These are phyloP conservation scores for Lyophyllum semitale DNA, from an alignment of 768 basidiomycete genomes.

Conservation along the genomic window DNA sequence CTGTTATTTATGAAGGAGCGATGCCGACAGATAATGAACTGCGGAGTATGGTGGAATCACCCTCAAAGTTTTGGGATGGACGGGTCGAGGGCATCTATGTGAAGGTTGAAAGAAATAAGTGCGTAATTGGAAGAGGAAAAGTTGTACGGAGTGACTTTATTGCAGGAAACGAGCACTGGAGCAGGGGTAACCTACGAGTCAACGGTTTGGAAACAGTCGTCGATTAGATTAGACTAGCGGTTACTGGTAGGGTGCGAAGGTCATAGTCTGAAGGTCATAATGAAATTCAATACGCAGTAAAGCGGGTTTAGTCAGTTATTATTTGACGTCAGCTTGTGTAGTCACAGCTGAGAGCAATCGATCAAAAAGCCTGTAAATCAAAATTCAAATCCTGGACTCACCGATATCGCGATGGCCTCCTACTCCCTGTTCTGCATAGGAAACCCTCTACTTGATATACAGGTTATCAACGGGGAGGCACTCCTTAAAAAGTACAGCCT, in stretches of 20 bases:
- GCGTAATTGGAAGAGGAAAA: conserved; percentile 49
- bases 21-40: conserved; percentile 43
- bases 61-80: conserved; percentile 47
- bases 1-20: conserved; percentile 42
- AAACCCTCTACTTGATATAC: conserved; percentile 96
- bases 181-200: conserved; percentile 37
- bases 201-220: conserved; percentile 30
- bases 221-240: conserved; percentile 28
- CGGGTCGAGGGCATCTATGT: conserved; percentile 60
- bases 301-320: too few relatives aligned
- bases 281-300: too few relatives aligned
- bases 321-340: too few relatives aligned
- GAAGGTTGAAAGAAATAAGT: conserved; percentile 46
- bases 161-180: conserved; percentile 65
- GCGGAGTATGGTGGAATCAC: conserved; percentile 43
- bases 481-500: conserved; percentile 89
- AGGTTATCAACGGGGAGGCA: conserved; percentile 82
- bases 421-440: conserved; percentile 87
- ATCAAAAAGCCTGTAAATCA: too few relatives aligned
- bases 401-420: conserved; percentile 41
- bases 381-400: too few relatives aligned
- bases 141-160: conserved; percentile 64
- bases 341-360: too few relatives aligned
- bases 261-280: too few relatives aligned
- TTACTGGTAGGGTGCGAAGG: too few relatives aligned